These are phyloP conservation scores for Hibiscus tridactylites DNA, from an alignment of 345 rosid genomes.

Conservation along the genomic window DNA sequence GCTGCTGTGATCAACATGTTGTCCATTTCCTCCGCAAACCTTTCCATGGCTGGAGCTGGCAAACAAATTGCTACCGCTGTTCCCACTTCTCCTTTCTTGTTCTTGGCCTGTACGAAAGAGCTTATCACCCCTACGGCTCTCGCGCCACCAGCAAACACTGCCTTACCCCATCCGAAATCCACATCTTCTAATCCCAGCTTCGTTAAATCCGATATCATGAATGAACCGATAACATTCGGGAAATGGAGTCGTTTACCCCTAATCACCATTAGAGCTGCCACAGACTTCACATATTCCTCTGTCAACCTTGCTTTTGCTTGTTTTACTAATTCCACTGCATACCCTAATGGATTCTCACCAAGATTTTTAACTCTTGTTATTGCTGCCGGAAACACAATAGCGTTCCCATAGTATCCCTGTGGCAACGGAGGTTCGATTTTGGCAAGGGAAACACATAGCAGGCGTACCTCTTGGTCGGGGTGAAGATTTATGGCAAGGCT, in stretches of 20 bases:
- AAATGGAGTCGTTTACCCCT: slow-evolving; percentile 27
- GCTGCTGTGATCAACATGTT: slow-evolving; percentile 14
- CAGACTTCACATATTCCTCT: slow-evolving; percentile 27
- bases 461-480: background rate
- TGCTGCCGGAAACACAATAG: background rate
- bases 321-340: slow-evolving; percentile 1
- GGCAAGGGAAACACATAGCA: background rate
- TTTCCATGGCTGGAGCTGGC: no score
- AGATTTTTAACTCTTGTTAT: background rate
- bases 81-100: background rate
- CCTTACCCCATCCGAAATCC: slow-evolving; percentile 54
- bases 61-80: background rate
- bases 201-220: slow-evolving; percentile 32
- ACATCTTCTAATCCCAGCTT: slow-evolving; percentile 20
- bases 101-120: slow-evolving; percentile 19
- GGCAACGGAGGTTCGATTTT: background rate
- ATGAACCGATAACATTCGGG: slow-evolving; percentile 20
- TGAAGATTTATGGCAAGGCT: background rate
- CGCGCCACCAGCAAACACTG: slow-evolving; percentile 39
- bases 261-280: slow-evolving; percentile 37
- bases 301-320: background rate
- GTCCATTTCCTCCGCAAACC: no score
- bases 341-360: background rate
- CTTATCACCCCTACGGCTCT: slow-evolving; percentile 7
- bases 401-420: background rate